phyloP scores from a whole-genome alignment of 2,329 filamentous ascomycete genomes.

The Amauroascus verrucosus region DNA sequence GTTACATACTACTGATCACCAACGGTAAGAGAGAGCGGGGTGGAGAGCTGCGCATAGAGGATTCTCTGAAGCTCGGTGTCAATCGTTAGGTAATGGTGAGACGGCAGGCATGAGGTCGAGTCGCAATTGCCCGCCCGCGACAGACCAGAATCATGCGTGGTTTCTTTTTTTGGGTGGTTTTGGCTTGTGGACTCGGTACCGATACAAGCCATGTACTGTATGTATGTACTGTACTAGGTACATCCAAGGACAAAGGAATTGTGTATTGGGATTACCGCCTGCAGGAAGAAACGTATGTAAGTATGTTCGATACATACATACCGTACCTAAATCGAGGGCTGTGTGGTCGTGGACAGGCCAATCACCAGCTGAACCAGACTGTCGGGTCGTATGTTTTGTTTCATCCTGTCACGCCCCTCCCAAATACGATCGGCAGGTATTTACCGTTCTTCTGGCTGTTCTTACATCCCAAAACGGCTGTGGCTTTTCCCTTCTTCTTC shows the following conservation, averaged over 20 bases:
- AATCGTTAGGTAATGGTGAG: neutral
- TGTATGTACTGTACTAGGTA: neutral
- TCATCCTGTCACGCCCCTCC: neutral
- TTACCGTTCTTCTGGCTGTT: neutral
- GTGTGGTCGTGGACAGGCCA: neutral
- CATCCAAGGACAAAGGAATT: neutral
- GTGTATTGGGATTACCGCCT: neutral
- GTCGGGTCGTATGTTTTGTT: neutral
- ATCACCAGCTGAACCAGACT: neutral
- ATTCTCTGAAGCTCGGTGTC: neutral
- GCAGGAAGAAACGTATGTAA: neutral
- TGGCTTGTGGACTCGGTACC: neutral
- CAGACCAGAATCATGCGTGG: neutral
- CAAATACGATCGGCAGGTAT: neutral
- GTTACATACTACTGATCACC: no score
- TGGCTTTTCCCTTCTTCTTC: constrained; percentile 3
- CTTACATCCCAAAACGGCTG: neutral
- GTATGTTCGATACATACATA: neutral
- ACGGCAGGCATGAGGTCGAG: neutral
- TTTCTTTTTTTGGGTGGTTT: neutral
- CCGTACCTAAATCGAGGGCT: neutral
- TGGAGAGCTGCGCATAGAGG: no score
- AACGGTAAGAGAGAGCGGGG: no score
- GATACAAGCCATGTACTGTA: no score
- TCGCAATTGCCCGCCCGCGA: neutral